Percentiles rank a stretch among this genome's conserved stretches.
These are phyloP conservation scores for Fusarium nematophilum DNA, from an alignment of 2,329 filamentous ascomycete genomes.

Conservation along the genomic window DNA sequence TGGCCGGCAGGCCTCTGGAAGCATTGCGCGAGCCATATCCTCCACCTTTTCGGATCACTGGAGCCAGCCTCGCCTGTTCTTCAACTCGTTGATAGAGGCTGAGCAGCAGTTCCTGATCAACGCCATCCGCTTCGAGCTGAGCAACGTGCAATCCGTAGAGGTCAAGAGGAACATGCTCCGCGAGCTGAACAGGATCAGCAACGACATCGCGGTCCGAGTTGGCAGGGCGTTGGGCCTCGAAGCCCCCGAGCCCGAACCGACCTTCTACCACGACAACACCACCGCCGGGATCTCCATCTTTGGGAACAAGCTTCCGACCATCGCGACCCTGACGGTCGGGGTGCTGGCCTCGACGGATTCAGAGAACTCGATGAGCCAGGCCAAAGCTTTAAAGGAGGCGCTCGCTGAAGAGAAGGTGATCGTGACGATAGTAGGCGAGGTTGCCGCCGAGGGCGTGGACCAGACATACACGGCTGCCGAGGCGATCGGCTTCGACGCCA, in stretches of 20 bases:
- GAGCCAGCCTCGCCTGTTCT: slow-evolving; percentile 79
- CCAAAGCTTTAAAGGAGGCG: slow-evolving; percentile 59
- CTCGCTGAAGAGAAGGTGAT: slow-evolving; percentile 65
- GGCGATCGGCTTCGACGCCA: slow-evolving; percentile 69
- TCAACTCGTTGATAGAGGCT: slow-evolving; percentile 73
- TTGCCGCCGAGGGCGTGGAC: slow-evolving; percentile 63
- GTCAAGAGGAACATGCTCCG: slow-evolving; percentile 74
- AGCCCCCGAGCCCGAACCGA: slow-evolving; percentile 68
- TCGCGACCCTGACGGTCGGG: slow-evolving; percentile 73
- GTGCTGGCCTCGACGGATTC: slow-evolving; percentile 64
- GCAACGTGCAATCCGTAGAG: slow-evolving; percentile 64
- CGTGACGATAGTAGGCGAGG: slow-evolving; percentile 70
- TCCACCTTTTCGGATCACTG: slow-evolving; percentile 77
- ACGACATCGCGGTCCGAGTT: slow-evolving; percentile 75
- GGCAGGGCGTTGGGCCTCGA: slow-evolving; percentile 69
- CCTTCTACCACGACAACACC: slow-evolving; percentile 76
- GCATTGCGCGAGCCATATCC: slow-evolving; percentile 68
- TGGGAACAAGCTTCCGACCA: slow-evolving; percentile 65
- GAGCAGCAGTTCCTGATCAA: slow-evolving; percentile 81
- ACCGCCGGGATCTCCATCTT: slow-evolving; percentile 72
- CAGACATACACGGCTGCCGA: slow-evolving; percentile 74
- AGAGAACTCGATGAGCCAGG: slow-evolving; percentile 59
- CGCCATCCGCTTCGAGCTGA: slow-evolving; percentile 77
- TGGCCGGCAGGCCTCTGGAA: slow-evolving; percentile 61
- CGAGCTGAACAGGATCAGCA: slow-evolving; percentile 75